These are phyloP conservation scores for Penicillium sp. DNA, from an alignment of 2,329 filamentous ascomycete species.

Conservation along the genomic window DNA sequence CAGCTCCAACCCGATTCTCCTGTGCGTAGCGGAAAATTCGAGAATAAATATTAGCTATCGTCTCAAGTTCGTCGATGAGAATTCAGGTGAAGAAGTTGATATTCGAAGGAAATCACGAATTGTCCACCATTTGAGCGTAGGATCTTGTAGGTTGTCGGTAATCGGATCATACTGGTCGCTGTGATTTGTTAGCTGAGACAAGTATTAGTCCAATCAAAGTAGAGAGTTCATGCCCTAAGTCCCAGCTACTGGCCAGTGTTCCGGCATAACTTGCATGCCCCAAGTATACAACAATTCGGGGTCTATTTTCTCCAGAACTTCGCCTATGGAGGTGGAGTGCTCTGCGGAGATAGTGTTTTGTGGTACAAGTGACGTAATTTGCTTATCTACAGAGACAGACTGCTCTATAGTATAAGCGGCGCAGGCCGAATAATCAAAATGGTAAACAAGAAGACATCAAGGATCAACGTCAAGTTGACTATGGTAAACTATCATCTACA, in stretches of 20 bases:
- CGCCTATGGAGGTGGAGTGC: no score
- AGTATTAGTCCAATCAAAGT: no score
- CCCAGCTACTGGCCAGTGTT: neutral
- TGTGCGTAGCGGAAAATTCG: slow-evolving; percentile 4
- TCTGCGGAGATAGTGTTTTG: no score
- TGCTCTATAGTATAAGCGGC: no score
- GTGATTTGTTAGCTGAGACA: no score
- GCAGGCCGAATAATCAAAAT: no score
- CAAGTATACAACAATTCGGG: slow-evolving; percentile 12
- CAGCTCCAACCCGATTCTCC: slow-evolving; percentile 6
- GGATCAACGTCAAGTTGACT: no score
- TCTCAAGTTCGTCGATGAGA: slow-evolving; percentile 6
- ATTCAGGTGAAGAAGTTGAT: slow-evolving; percentile 13
- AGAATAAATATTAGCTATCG: slow-evolving; percentile 2
- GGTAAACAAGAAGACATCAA: no score
- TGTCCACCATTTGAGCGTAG: slow-evolving; percentile 2
- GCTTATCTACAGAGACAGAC: no score
- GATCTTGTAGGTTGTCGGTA: neutral
- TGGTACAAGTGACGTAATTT: no score
- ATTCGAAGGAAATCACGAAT: slow-evolving; percentile 6
- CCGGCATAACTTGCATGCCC: slow-evolving; percentile 6
- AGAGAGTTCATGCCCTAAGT: slow-evolving; percentile 1
- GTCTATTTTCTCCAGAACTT: neutral
- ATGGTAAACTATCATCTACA: no score
- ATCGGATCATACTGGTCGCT: no score